Base-by-base conservation (phyloP, 495 filamentous ascomycete genomes). In the Chaetomidium leptoderma region DNA sequence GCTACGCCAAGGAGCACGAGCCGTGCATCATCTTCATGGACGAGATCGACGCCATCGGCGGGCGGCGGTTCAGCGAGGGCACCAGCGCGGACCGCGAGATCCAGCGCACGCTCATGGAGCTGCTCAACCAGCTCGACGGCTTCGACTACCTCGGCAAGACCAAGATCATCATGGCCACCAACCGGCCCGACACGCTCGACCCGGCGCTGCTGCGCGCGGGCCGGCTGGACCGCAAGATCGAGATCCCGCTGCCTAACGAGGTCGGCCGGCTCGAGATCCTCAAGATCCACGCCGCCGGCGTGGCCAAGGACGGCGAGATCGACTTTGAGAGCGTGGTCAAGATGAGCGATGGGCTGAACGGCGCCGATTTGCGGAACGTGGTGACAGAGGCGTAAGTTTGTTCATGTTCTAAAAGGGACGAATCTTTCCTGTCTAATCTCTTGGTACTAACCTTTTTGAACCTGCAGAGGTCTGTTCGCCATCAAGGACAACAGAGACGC, bases 11-110 rank as follows among this genome's bases (percentile, higher is more conserved):
- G 73, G 95, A 99, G 73, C 95, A 99, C 72, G 95, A 99, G 70
- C 95, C 95, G 43, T 99, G 95, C 73, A 97, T 99, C 69, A 99
- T 99, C 74, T 99, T 99, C 83, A 99, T 99, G 95, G 95, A 99
- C 78, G 95, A 99, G 72, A 99, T 99, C 71, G 95, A 99, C 68
- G 95, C 95, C 65, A 99, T 99, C 68, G 95, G 95, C 69, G 95
- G 95, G 53, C 84, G 95, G 65, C 83, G 95, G 62, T 99, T 99
- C 68, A 95, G 89, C n/a, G 95, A 99, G 71, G 95, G 95, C 63
- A 99, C 95, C 55, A 95, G 90, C 32, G 95, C 95, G 24, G 95
- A 99, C 77, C 87, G 95, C 63, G 95, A 99, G 73, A 99, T 99
- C 63, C 95, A 99, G 77, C 89, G 95, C 58, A 99, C 95, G 37